Base-by-base conservation (phyloP, 1,139 yeast genomes). In the Trichomonascaceae sp. region DNA sequence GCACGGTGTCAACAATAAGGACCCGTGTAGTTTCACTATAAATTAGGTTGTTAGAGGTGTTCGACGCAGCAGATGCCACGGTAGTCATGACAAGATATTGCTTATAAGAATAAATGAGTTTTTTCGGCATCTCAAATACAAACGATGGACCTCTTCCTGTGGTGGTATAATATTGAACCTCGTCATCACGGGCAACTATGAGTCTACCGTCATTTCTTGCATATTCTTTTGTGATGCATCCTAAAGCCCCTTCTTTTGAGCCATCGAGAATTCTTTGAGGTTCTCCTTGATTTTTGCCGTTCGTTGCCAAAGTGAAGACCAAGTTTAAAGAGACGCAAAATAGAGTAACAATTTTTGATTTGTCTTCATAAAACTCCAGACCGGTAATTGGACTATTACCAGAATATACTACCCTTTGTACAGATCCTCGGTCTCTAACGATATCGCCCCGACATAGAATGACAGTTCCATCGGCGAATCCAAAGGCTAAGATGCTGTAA, bases 401-500 rank as follows among this genome's bases (percentile, higher is more conserved):
- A 59, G 85, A 87, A 64, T 83, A 88, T 0, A 91, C 82, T 0
- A 85, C 69, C 39, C 98, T 74, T 65, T 91, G 98, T 59, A 93
- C 81, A 3, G 96, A 83, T 0, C 99, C 99, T 56, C 96, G 72
- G 65, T 95, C 99, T 61, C 93, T 81, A 1, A 87, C 64, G 47
- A 95, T 71, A 67, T 93, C 99, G 6, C 99, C 99, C 58, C 98
- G 72, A 0, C 91, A 81, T 3, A 91, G 72, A 6, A 91, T 74
- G 1, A 91, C 93, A 27, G 83, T 78, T 7, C 99, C 99, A 67
- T 90, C 87, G 19, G 95, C 85, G 66, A 84, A 90, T 0, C 99
- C 98, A 41, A 90, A 72, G 0, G 87, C 95, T 4, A 89, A 68
- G 52, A 89, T 80, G 0, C 87, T 75, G 55, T 83, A 75, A 60